These are phyloP conservation scores for Cercospora sojina DNA, from an alignment of 2,329 filamentous ascomycete species.

Conservation along the genomic window DNA sequence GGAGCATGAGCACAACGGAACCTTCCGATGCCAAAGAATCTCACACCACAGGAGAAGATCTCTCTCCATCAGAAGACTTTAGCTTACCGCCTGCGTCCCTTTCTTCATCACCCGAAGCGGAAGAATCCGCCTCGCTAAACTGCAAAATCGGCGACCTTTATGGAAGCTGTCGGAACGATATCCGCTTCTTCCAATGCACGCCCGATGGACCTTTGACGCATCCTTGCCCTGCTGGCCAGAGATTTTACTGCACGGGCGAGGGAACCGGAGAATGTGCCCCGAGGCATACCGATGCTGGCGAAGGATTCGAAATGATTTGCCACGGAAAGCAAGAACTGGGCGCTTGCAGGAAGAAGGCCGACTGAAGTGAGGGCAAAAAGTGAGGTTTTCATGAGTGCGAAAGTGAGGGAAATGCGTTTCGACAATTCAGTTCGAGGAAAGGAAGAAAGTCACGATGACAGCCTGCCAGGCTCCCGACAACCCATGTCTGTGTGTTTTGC, in stretches of 20 bases:
- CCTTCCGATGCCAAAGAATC: background rate
- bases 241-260: slow-evolving; percentile 16
- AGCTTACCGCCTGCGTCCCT: background rate
- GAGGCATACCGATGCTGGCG: background rate
- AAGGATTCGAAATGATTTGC: slow-evolving; percentile 13
- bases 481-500: background rate
- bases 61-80: background rate
- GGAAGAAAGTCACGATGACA: background rate
- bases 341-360: background rate
- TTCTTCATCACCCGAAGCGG: background rate
- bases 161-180: slow-evolving; percentile 16
- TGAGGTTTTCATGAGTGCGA: background rate
- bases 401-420: background rate
- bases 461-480: background rate
- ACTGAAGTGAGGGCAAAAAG: background rate
- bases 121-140: background rate
- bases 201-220: slow-evolving; percentile 13
- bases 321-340: slow-evolving; percentile 14
- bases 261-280: slow-evolving; percentile 10
- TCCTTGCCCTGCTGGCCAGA: slow-evolving; percentile 19
- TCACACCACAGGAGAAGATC: background rate
- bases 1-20: background rate
- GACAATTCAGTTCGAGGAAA: background rate
- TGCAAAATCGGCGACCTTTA: slow-evolving; percentile 16
- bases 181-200: slow-evolving; percentile 18